These are phyloP conservation scores for Sesbania bispinosa DNA, from an alignment of 306 rosid genomes.

Conservation along the genomic window DNA sequence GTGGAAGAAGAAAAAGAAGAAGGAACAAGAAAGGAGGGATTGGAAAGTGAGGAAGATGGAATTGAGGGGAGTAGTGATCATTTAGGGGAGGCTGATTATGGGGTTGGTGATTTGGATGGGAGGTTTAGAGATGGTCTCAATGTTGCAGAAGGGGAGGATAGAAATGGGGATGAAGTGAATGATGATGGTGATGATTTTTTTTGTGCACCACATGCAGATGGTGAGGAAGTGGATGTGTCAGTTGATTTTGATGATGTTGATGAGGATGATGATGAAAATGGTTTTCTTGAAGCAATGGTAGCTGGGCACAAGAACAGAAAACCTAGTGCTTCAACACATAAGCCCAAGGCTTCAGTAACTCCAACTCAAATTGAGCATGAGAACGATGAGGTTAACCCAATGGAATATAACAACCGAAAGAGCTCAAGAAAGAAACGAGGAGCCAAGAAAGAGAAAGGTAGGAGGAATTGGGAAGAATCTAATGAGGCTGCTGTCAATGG, in stretches of 20 bases:
- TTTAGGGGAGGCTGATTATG: slow-evolving; percentile 19
- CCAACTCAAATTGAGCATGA: slow-evolving; percentile 40
- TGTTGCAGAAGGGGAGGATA: slow-evolving; percentile 30
- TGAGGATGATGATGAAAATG: slow-evolving; percentile 45
- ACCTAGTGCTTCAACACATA: slow-evolving; percentile 27
- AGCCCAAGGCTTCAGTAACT: slow-evolving; percentile 25
- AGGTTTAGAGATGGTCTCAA: slow-evolving; percentile 26
- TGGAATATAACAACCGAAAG: slow-evolving; percentile 55
- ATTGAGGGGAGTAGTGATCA: slow-evolving; percentile 18
- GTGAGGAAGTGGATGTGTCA: slow-evolving; percentile 4
- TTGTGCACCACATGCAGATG: slow-evolving; percentile 13
- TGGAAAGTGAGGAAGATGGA: slow-evolving; percentile 34
- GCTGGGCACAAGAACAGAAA: slow-evolving; percentile 53
- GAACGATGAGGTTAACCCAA: slow-evolving; percentile 30
- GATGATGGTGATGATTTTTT: slow-evolving; percentile 30
- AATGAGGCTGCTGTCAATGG: slow-evolving; percentile 11
- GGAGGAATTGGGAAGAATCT: slow-evolving; percentile 41
- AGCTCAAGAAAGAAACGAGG: slow-evolving; percentile 47
- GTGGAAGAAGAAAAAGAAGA: slow-evolving; percentile 34
- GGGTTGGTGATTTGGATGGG: slow-evolving; percentile 35
- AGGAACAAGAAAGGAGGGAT: slow-evolving; percentile 10
- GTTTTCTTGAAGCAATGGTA: slow-evolving; percentile 66
- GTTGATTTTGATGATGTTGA: slow-evolving; percentile 23
- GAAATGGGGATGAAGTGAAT: slow-evolving; percentile 29
- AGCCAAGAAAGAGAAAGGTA: slow-evolving; percentile 60